Conservation (phyloP, 192 early-diverging fungal species). For the Helicostylum pulchrum region DNA sequence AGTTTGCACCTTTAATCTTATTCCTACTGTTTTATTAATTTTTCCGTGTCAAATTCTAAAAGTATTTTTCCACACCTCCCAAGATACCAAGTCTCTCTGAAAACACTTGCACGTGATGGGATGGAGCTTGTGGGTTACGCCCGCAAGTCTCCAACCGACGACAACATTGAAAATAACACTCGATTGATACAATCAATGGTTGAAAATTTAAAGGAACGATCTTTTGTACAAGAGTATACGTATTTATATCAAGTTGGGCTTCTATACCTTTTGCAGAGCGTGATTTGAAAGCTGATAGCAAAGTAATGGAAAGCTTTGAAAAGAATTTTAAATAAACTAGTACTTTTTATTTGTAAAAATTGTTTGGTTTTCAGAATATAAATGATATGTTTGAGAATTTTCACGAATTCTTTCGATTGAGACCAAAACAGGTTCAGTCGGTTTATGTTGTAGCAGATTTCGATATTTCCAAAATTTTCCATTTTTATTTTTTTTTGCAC, state of each 20-base stretch:
- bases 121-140: constrained; percentile 5
- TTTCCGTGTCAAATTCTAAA: too few relatives aligned
- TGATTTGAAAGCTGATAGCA: not conserved
- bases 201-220: not conserved
- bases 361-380: not conserved
- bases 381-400: too few relatives aligned
- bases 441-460: too few relatives aligned
- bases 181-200: constrained; percentile 2
- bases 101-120: not conserved
- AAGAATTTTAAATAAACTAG: constrained; percentile 2
- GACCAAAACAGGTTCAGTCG: too few relatives aligned
- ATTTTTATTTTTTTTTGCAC: too few relatives aligned
- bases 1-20: too few relatives aligned
- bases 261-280: constrained; percentile 4
- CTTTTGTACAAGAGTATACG: not conserved
- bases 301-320: not conserved
- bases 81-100: constrained; percentile 4
- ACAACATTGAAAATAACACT: not conserved
- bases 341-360: not conserved
- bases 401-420: too few relatives aligned
- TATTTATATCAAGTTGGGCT: not conserved
- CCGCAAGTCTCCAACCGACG: constrained; percentile 1
- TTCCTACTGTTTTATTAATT: too few relatives aligned
- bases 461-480: too few relatives aligned
- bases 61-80: too few relatives aligned